phyloP scores from a whole-genome alignment of 2,329 filamentous ascomycete species.

The Cordyceps cateniannulata region DNA sequence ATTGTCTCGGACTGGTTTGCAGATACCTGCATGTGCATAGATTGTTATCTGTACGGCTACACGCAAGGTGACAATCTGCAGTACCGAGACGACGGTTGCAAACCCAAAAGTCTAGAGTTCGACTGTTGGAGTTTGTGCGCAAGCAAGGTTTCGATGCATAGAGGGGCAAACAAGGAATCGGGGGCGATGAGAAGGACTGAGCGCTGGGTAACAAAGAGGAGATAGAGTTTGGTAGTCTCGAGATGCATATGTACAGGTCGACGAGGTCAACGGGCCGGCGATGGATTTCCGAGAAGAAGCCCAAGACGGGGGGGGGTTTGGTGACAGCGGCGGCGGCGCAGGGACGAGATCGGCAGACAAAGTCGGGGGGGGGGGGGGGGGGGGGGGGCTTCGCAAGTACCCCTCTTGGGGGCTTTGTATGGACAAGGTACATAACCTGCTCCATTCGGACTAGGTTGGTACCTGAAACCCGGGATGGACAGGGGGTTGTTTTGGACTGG shows the following conservation, averaged over 20 bases:
- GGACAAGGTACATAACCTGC: background rate
- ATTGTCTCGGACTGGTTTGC: too few relatives aligned
- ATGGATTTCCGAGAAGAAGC: too few relatives aligned
- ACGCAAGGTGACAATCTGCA: too few relatives aligned
- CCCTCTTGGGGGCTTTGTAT: background rate
- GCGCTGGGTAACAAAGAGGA: background rate
- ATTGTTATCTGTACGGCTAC: too few relatives aligned
- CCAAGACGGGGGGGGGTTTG: too few relatives aligned
- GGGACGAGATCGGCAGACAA: background rate
- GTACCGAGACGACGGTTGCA: too few relatives aligned
- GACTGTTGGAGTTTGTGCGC: too few relatives aligned
- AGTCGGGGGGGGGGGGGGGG: too few relatives aligned
- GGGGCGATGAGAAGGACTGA: background rate
- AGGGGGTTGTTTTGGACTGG: conserved; percentile 4
- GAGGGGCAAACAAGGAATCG: background rate
- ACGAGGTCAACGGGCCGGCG: too few relatives aligned
- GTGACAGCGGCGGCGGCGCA: background rate
- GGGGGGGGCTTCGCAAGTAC: background rate
- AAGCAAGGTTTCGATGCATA: too few relatives aligned
- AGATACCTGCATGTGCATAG: too few relatives aligned
- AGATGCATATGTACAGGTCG: background rate
- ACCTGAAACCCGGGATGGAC: conserved; percentile 1
- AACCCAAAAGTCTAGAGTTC: too few relatives aligned
- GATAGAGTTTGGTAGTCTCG: background rate
- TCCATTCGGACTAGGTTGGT: background rate